phyloP scores from a whole-genome alignment of 116 monocot species.

The Zostera marina region DNA sequence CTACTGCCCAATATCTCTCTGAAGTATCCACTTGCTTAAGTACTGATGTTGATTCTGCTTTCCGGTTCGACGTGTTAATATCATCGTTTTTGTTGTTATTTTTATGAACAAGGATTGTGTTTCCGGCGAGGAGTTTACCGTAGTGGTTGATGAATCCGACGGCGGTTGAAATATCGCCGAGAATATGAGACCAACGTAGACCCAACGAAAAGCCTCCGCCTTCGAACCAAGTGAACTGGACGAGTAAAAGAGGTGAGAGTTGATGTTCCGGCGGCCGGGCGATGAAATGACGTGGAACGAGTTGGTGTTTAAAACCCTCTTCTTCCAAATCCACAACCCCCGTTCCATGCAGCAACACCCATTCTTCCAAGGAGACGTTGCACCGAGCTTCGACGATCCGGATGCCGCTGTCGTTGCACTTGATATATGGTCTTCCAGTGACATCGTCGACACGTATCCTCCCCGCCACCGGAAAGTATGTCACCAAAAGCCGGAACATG shows the following conservation, averaged over 20 bases:
- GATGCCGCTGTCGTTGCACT: slow-evolving; percentile 86
- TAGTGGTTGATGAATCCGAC: slow-evolving; percentile 26
- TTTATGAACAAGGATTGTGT: not conserved
- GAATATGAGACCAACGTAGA: slow-evolving; percentile 49
- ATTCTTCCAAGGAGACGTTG: slow-evolving; percentile 28
- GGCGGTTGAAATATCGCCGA: slow-evolving; percentile 18
- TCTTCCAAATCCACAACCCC: too few species aligned
- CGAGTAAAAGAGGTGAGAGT: slow-evolving; percentile 41
- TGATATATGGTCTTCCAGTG: slow-evolving; percentile 35
- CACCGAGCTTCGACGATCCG: slow-evolving; percentile 62
- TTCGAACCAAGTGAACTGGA: slow-evolving; percentile 59
- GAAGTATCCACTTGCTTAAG: slow-evolving; percentile 20
- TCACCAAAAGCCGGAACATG: slow-evolving; percentile 48
- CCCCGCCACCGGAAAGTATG: slow-evolving; percentile 25
- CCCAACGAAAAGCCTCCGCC: slow-evolving; percentile 53
- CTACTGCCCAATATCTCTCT: slow-evolving; percentile 22
- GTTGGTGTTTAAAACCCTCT: not conserved
- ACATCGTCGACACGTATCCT: slow-evolving; percentile 31
- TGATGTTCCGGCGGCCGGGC: slow-evolving; percentile 30
- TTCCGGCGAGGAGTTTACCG: slow-evolving; percentile 18
- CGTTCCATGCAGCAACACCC: slow-evolving; percentile 13
- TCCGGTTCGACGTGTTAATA: not conserved
- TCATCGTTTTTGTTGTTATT: not conserved
- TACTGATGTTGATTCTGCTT: slow-evolving; percentile 7
- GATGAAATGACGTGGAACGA: slow-evolving; percentile 16